Percentiles rank a stretch among this genome's conserved stretches.
Evolutionary conservation across 208 protist species (phyloP).

Genomic region (Trypanosoma rangeli): DNA sequence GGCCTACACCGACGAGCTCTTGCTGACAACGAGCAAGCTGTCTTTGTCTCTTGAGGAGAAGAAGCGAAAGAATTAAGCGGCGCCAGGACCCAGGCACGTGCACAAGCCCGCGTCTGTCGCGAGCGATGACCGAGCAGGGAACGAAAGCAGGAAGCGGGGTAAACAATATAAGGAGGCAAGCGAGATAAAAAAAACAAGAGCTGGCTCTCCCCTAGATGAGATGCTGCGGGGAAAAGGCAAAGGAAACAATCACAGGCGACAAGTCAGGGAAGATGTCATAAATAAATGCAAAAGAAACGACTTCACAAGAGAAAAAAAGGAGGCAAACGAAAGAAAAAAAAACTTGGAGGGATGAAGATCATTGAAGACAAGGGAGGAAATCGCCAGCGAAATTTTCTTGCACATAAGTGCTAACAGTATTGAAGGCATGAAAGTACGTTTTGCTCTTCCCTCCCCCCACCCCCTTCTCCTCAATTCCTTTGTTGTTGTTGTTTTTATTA

Average conservation of each 20-base stretch:
- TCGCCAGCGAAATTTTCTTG: background rate
- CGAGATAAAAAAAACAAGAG: slow-evolving; percentile 18
- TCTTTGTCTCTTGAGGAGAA: slow-evolving; percentile 87
- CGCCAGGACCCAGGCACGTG: slow-evolving; percentile 6
- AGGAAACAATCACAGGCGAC: too few species aligned
- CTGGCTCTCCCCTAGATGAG: too few species aligned
- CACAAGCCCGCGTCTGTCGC: background rate
- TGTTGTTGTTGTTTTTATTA: slow-evolving; percentile 9
- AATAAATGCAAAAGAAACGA: background rate
- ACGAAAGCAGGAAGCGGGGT: background rate
- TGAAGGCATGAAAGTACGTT: background rate
- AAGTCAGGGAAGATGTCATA: too few species aligned
- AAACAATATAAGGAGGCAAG: slow-evolving; percentile 5
- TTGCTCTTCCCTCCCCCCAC: slow-evolving; percentile 5
- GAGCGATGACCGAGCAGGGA: background rate
- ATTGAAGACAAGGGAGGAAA: slow-evolving; percentile 19
- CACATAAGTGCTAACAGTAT: too few species aligned
- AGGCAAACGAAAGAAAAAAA: slow-evolving; percentile 19
- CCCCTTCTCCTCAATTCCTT: slow-evolving; percentile 10
- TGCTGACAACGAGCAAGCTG: slow-evolving; percentile 80
- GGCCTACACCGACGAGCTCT: slow-evolving; percentile 84
- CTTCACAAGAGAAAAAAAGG: background rate
- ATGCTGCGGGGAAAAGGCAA: too few species aligned
- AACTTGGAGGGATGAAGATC: slow-evolving; percentile 1
- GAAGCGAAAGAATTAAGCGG: slow-evolving; percentile 60